Evolutionary conservation across 140 eudicot species (phyloP), one percentile per base, ranked within the genome.

Genomic region (Anethum foeniculum): DNA sequence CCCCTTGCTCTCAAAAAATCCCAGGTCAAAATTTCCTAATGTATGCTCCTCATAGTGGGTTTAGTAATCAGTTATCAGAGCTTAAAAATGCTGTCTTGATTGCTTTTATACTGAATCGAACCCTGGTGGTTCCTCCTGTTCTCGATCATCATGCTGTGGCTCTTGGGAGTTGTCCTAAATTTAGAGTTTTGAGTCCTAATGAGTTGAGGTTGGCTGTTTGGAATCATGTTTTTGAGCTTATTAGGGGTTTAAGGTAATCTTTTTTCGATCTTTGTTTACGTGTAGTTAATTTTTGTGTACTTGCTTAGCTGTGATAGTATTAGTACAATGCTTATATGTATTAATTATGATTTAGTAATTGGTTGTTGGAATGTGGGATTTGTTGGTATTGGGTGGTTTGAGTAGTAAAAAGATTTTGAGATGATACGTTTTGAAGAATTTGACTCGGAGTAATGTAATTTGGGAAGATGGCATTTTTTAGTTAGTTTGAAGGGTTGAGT

Each of bases 31-130:
- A 86, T 36, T 93, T 89, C 85, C 69, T 93, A 1, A 89, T 88
- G 91, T 95, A 95, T 82, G 97, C 97, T 5, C 99, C 99, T 10
- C 99, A 95, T 86, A 95, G 99, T 65, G 99, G 99, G 41, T 95
- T 92, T 90, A 95, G 98, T 90, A 95, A 95, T 86, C 99, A 95
- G 96, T 81, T 95, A 30, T 89, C 97, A 4, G 99, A 93, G 86
- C 86, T 95, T 90, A 91, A 85, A 62, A 95, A 95, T 71, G 99
- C 92, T 12, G 16, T 92, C 9, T 34, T 95, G n/a, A 84, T 92
- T 86, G 85, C 97, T 15, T 90, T 85, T 23, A 88, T 95, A 65
- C 86, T 95, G 19, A 92, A 95, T 68, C 96, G 99, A 36, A 95
- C 99, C 1, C 68, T 95, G 64, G 83, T 95, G 79, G 91, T 95